Evolutionary conservation across 306 rosid species (phyloP).

Genomic region (Pyrus pyrifolia): DNA sequence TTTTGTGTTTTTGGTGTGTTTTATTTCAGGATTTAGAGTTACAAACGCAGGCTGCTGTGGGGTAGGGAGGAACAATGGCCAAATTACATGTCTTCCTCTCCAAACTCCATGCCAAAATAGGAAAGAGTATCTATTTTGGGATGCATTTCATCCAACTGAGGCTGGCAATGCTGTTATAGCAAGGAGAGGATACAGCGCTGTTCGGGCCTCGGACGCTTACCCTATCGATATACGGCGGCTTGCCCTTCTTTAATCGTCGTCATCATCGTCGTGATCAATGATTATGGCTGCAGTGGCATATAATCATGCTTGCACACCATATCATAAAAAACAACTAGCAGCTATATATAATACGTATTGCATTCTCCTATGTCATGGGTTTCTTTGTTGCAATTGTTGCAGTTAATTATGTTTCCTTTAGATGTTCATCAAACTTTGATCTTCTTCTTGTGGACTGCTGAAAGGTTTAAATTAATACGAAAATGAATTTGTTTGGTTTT

Average conservation of each 20-base stretch:
- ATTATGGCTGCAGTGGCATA: background rate
- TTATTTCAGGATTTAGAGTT: constrained; percentile 53
- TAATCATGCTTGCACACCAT: background rate
- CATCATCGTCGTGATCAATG: background rate
- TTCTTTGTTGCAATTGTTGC: background rate
- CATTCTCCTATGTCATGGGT: background rate
- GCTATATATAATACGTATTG: background rate
- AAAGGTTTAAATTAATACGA: background rate
- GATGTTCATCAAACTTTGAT: background rate
- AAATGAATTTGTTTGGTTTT: background rate
- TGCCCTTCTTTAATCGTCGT: constrained; percentile 40
- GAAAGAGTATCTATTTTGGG: constrained; percentile 67
- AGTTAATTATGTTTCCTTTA: background rate
- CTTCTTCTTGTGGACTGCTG: background rate
- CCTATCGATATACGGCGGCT: constrained; percentile 66
- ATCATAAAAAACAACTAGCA: background rate
- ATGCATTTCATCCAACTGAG: constrained; percentile 91
- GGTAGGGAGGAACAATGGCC: constrained; percentile 91
- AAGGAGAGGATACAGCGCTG: constrained; percentile 63
- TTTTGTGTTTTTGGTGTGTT: background rate
- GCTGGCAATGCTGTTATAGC: constrained; percentile 54
- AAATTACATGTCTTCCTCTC: constrained; percentile 67
- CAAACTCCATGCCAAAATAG: constrained; percentile 82
- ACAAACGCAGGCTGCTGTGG: constrained; percentile 85
- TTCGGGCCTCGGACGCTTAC: constrained; percentile 77